Evolutionary conservation across 2,329 filamentous ascomycete species (phyloP), one percentile per base, ranked within the genome.

Genomic region (Mycosphaerella sp.): DNA sequence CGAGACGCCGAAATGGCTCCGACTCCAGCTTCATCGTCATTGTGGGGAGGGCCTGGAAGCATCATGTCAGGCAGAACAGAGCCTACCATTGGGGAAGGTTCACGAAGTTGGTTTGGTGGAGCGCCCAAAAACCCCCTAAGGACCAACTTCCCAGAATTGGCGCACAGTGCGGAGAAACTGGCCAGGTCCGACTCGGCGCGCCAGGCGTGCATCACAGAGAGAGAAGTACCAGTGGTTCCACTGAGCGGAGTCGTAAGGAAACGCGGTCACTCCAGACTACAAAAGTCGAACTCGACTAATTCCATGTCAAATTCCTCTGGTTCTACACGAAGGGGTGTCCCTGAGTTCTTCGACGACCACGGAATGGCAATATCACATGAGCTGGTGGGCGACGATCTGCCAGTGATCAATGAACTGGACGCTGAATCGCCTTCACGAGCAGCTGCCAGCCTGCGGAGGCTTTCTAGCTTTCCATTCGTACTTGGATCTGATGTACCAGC

Each of bases 331-430:
- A 32, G 41, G 42, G 51, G 41, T 12, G 16, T 42, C 8, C 37
- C 46, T 17, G 46, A 42, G 18, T 14, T 49, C 14, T 13, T 17
- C 17, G 27, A 49, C 28, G 27, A 34, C 3, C 21, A 27, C 25
- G 27, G 41, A 13, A 5, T 25, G 17, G 21, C 16, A n/a, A n/a
- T 25, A 7, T 14, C 17, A n/a, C 7, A 34, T 34, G 51, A 53
- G 32, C 14, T 53, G 18, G 18, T 36, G 16, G 46, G 46, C 16
- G 51, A 53, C 35, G 46, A 46, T 16, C 12, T 53, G 18, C 41
- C 41, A 12, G 46, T 41, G 14, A 50, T 50, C 16, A 45, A 44
- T 9, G 51, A 53, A 30, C 16, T 53, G 34, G 51, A 53, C 13
- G 47, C 30, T 10, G 51, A 46, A 17, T 46, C 51, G 16, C 30